These are phyloP conservation scores for Torulaspora globosa DNA, from an alignment of 1,139 yeast species.

Conservation along the genomic window DNA sequence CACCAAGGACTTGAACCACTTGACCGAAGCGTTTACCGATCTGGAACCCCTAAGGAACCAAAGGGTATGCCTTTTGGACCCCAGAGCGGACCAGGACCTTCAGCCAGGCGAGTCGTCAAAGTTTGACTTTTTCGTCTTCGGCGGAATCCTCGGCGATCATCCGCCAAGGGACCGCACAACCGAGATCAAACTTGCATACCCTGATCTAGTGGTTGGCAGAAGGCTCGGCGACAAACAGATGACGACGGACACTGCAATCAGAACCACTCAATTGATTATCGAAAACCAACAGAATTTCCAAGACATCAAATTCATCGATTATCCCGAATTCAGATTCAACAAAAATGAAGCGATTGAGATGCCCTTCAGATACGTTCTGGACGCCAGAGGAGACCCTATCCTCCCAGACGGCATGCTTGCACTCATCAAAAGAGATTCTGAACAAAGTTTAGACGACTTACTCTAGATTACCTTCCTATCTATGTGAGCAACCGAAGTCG, in stretches of 20 bases:
- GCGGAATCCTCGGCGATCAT: constrained; percentile 94
- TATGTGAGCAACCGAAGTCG: not conserved
- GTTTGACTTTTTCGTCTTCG: constrained; percentile 88
- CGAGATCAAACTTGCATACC: constrained; percentile 72
- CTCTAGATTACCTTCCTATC: constrained; percentile 15
- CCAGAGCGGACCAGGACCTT: constrained; percentile 73
- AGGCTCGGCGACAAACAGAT: constrained; percentile 84
- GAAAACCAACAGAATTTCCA: constrained; percentile 55
- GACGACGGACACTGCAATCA: constrained; percentile 96
- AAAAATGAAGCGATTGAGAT: constrained; percentile 91
- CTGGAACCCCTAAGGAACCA: constrained; percentile 37
- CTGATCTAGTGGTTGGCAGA: constrained; percentile 63
- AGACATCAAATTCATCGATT: constrained; percentile 77
- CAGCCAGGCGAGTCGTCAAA: constrained; percentile 59
- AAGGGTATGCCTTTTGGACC: constrained; percentile 80
- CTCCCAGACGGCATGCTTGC: constrained; percentile 90
- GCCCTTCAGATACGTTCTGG: constrained; percentile 88
- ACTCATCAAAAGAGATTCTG: constrained; percentile 78
- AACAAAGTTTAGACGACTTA: constrained; percentile 60
- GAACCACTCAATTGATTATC: constrained; percentile 78
- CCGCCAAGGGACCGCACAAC: constrained; percentile 96
- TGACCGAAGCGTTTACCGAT: constrained; percentile 36
- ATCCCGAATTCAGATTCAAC: constrained; percentile 86
- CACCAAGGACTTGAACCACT: constrained; percentile 58
- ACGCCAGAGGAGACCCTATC: constrained; percentile 58